These are phyloP conservation scores for Debaryomyces fabryi DNA, from an alignment of 1,139 yeast species.

Conservation along the genomic window DNA sequence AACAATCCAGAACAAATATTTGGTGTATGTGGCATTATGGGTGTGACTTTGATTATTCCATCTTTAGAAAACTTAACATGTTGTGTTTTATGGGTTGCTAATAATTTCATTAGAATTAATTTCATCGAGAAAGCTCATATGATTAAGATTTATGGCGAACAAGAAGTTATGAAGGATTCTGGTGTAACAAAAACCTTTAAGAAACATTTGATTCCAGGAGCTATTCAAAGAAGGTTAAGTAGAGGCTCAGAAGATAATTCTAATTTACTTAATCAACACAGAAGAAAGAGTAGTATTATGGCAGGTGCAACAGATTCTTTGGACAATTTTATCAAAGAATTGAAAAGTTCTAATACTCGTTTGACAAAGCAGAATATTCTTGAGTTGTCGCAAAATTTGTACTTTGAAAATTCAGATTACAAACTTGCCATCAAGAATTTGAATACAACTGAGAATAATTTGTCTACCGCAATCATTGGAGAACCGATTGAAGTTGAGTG, in stretches of 20 bases:
- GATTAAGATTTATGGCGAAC: conserved; percentile 76
- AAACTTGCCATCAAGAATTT: conserved; percentile 30
- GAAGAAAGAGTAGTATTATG: conserved; percentile 27
- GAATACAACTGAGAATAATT: conserved; percentile 16
- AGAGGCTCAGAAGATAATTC: conserved; percentile 16
- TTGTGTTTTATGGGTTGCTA: conserved; percentile 69
- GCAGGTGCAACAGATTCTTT: conserved; percentile 39
- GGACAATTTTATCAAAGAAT: conserved; percentile 44
- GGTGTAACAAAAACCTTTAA: conserved; percentile 71
- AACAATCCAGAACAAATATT: conserved; percentile 84
- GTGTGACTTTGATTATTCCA: conserved; percentile 66
- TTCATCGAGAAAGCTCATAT: conserved; percentile 81
- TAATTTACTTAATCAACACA: conserved; percentile 15
- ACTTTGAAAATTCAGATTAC: conserved; percentile 44
- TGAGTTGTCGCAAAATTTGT: conserved; percentile 44
- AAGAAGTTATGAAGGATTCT: conserved; percentile 57
- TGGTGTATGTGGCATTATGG: conserved; percentile 87
- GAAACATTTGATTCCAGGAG: conserved; percentile 50
- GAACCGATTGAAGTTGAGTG: conserved; percentile 59
- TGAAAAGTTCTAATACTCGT: conserved; percentile 34
- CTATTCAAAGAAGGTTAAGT: conserved; percentile 38
- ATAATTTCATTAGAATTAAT: conserved; percentile 67
- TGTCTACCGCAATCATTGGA: conserved; percentile 44
- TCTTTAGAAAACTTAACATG: conserved; percentile 56
- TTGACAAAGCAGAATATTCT: conserved; percentile 41